Evolutionary conservation across 352 stramenopile genomes (phyloP).

Genomic region (Globisporangium okanoganense): DNA sequence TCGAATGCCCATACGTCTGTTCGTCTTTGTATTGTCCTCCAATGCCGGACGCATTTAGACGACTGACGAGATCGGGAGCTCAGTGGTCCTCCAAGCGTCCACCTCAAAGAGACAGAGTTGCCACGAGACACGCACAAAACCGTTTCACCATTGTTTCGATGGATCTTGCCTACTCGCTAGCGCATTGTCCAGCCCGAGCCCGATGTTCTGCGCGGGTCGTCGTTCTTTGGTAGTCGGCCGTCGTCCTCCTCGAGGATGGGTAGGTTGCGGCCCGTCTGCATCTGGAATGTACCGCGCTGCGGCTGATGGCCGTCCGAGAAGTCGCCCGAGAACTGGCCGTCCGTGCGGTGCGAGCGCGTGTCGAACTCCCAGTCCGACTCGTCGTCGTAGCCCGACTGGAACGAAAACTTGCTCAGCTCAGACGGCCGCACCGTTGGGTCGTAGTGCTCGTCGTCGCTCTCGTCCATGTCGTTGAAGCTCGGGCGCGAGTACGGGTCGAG

Average conservation of each 20-base stretch:
- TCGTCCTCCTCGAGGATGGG: conserved; percentile 70
- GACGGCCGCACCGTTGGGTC: conserved; percentile 45
- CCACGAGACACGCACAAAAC: not conserved
- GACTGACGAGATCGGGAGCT: not conserved
- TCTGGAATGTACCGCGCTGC: conserved; percentile 49
- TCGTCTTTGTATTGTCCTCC: conserved; percentile 2
- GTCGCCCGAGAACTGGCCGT: conserved; percentile 30
- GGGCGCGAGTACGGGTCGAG: conserved; percentile 63
- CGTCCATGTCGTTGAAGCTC: conserved; percentile 61
- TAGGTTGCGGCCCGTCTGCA: conserved; percentile 31
- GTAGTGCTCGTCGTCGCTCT: conserved; percentile 31
- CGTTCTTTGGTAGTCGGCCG: conserved; percentile 18
- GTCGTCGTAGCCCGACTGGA: conserved; percentile 71
- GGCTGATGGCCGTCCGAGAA: conserved; percentile 10
- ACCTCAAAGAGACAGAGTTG: not conserved
- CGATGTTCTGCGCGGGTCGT: conserved; percentile 34
- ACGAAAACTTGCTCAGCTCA: conserved; percentile 68
- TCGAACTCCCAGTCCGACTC: conserved; percentile 74
- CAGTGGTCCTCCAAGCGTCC: not conserved
- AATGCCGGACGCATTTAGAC: not conserved
- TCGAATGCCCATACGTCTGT: not conserved
- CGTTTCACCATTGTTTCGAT: not conserved
- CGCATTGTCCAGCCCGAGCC: conserved; percentile 52
- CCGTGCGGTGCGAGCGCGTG: conserved; percentile 32
- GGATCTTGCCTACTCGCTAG: conserved; percentile 7